Evolutionary conservation across 1,139 yeast species (phyloP), one percentile per base, ranked within the genome.

Genomic region (Candida sojae): DNA sequence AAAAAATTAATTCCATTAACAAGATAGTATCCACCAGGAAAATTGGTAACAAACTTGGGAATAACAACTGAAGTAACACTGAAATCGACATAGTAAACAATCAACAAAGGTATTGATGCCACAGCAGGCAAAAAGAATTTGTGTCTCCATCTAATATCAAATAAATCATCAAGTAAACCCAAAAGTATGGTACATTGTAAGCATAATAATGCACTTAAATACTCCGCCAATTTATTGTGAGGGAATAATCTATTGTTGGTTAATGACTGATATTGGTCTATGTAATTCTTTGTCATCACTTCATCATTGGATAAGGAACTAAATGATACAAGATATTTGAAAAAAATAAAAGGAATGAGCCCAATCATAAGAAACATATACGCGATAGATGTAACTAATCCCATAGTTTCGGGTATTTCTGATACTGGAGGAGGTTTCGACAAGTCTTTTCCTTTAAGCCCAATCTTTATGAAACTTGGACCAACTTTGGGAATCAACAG

Each of bases 131-230:
- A 66, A 61, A 93, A 90, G 69, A 93, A 90, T 73, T 93, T 93
- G 70, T 93, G 96, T 63, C 99, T 78, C 99, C 99, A 93, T 56
- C 97, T 80, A 53, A 93, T 84, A 66, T 93, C 99, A 62, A 93
- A 93, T 58, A 93, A 74, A 68, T 93, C 99, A 65, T 93, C 99
- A 46, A 96, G 88, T 28, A 93, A 77, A 0, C 99, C 99, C 44
- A 93, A 74, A 46, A 95, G 71, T 13, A 91, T 79, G 64, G 95
- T 92, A 55, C 92, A 83, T 66, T 90, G 92, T 43, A 93, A 71
- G 53, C 96, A 89, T 52, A 93, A 70, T 10, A 92, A 73, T 1
- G 96, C 96, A 59, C 96, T 84, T 56, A 93, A 75, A 64, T 86
- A 93, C 54, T 90, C 95, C 0, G 96, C 86, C 50, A 93, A 75